phyloP scores from a whole-genome alignment of 2,329 filamentous ascomycete genomes.

The Talaromyces islandicus region DNA sequence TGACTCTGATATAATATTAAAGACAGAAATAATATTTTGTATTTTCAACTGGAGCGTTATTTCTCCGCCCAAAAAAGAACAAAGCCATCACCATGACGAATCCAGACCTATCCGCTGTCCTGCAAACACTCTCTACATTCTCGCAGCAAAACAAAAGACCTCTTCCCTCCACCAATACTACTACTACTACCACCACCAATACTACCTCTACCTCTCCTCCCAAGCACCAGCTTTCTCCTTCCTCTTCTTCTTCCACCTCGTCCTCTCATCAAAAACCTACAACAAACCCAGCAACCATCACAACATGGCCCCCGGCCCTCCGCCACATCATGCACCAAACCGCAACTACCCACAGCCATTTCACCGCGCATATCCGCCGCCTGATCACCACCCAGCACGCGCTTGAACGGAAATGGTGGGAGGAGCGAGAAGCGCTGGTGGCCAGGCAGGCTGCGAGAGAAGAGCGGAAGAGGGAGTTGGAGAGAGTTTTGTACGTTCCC shows the following conservation, averaged over 20 bases:
- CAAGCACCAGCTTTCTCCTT: constrained; percentile 34
- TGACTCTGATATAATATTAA: background rate
- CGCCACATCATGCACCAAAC: constrained; percentile 47
- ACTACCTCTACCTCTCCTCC: constrained; percentile 23
- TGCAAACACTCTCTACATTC: constrained; percentile 36
- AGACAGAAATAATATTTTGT: too few species aligned
- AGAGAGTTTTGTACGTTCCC: constrained; percentile 47
- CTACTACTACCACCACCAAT: background rate
- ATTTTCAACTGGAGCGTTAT: background rate
- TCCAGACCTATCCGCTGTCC: constrained; percentile 35
- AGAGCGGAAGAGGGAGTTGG: constrained; percentile 49
- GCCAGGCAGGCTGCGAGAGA: constrained; percentile 46
- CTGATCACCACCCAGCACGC: constrained; percentile 59
- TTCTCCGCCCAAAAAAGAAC: too few species aligned
- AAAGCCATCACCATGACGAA: constrained; percentile 11
- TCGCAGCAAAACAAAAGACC: constrained; percentile 12
- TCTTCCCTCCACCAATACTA: background rate
- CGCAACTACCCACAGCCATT: constrained; percentile 35
- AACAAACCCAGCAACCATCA: constrained; percentile 41
- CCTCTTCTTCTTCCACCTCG: constrained; percentile 28
- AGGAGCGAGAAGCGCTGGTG: constrained; percentile 46
- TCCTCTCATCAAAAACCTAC: constrained; percentile 6
- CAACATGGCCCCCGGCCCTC: constrained; percentile 47
- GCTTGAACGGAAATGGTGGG: constrained; percentile 58
- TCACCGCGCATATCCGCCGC: constrained; percentile 43